Base-by-base conservation (phyloP, 139 green algal species). In the Diplosphaera chodatii region DNA sequence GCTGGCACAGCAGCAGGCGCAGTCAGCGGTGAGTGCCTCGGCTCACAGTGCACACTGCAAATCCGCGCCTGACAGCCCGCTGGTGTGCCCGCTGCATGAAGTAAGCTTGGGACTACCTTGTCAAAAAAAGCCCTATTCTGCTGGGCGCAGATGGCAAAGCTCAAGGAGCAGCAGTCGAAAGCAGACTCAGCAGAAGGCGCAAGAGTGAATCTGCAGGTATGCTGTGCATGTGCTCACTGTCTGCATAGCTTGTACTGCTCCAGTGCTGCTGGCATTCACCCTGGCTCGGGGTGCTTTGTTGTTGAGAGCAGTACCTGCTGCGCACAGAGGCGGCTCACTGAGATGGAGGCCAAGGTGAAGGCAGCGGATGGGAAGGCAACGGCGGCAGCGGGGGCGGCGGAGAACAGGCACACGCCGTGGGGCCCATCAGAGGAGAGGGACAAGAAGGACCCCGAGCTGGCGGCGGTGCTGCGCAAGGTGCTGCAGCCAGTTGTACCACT, bases 391-490 rank as follows among this genome's bases (percentile, higher is more conserved):
- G 37, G 10, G 37, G 37, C 10, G 13, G 48, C 16, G 3, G 48
- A 25, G 48, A 77, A 84, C 29, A 63, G 82, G 3, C 82, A 87
- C 67, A 75, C 74, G 16, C 66, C 71, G 1, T 84, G 74, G 80
- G 8, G 15, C 3, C 83, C 77, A 23, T 77, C 66, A 2, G 2
- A 62, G 1, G 68, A 80, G 63, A 40, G 71, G 0, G 80, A 83
- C 28, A 27, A 37, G 4, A 29, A 66, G 0, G 64, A 87, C 22
- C 81, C 80, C 13, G 77, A 83, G 66, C 72, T 88, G 31, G 83
- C 77, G 1, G 65, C 73, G 1, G 40, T 85, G 1, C 55, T 88
- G 28, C 71, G 74, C 28, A 75, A 75, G 79, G 77, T 85, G 29
- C 25, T 31, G 27, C 31, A 21, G 8, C 10, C 37, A 13, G 10